These are phyloP conservation scores for Pisolithus tinctorius DNA, from an alignment of 768 basidiomycete genomes.

Conservation along the genomic window DNA sequence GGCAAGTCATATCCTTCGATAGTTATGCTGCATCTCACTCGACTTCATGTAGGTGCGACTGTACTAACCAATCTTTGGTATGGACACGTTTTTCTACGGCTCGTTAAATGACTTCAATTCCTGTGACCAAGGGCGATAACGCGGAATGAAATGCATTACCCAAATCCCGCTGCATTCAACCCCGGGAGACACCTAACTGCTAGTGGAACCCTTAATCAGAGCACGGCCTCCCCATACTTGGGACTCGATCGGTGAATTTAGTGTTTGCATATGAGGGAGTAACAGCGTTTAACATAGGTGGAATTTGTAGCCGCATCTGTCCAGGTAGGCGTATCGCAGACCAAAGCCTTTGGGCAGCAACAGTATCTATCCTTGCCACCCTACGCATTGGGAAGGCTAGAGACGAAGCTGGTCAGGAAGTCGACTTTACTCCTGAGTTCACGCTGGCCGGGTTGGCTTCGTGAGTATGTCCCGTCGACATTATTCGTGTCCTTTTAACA, in stretches of 20 bases:
- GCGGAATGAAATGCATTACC: constrained; percentile 15
- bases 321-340: constrained; percentile 31
- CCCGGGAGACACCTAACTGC: constrained; percentile 27
- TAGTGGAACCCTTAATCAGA: constrained; percentile 13
- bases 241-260: constrained; percentile 26
- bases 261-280: neutral
- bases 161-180: constrained; percentile 26
- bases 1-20: constrained; percentile 20
- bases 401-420: constrained; percentile 25
- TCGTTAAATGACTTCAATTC: neutral
- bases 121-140: constrained; percentile 14
- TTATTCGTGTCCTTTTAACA: neutral
- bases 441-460: constrained; percentile 10
- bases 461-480: constrained; percentile 6
- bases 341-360: constrained; percentile 25
- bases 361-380: constrained; percentile 25
- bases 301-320: constrained; percentile 21
- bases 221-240: constrained; percentile 20
- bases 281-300: neutral
- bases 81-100: neutral
- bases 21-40: neutral
- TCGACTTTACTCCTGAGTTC: constrained; percentile 20
- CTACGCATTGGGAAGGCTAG: constrained; percentile 20
- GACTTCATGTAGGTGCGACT: constrained; percentile 11
- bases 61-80: constrained; percentile 19